Percentiles rank a stretch among this genome's conserved stretches.
These are phyloP conservation scores for Cladosporium sphaerospermum DNA, from an alignment of 2,329 filamentous ascomycete species.

Conservation along the genomic window DNA sequence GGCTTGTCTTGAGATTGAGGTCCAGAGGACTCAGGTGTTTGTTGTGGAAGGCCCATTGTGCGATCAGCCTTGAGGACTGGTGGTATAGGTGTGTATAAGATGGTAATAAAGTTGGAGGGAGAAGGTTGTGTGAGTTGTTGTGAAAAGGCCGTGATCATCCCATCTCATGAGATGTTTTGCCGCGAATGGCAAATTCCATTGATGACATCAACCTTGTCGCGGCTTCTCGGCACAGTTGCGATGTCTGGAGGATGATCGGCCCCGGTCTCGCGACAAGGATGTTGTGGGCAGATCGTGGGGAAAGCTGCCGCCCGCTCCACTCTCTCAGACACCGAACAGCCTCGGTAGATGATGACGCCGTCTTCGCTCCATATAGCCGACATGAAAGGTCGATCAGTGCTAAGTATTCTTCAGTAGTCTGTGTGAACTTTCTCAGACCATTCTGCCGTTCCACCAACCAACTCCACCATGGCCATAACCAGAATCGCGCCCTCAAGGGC, in stretches of 20 bases:
- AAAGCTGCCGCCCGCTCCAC: neutral
- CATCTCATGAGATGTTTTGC: too few species aligned
- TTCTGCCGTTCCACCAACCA: neutral
- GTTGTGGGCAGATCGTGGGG: conserved; percentile 1
- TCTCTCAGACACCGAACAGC: neutral
- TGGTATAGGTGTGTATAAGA: neutral
- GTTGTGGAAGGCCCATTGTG: conserved; percentile 10
- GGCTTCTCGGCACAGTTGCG: too few species aligned
- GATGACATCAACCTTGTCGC: conserved; percentile 2
- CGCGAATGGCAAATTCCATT: neutral
- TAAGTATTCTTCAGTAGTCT: neutral
- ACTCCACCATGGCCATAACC: conserved; percentile 29
- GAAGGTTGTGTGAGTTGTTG: neutral
- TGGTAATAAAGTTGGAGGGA: neutral
- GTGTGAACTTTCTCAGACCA: neutral
- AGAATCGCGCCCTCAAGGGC: conserved; percentile 41
- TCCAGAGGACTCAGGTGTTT: neutral
- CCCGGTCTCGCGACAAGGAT: too few species aligned
- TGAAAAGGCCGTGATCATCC: too few species aligned
- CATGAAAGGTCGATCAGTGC: neutral
- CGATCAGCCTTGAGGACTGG: neutral
- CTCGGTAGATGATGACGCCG: neutral
- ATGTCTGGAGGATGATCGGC: too few species aligned
- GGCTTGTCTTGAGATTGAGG: neutral
- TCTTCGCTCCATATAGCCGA: neutral